A percentile compares a stretch with the other conserved stretches of the same genome.
phyloP scores from a whole-genome alignment of 257 asterid species.

The Capsicum pubescens region DNA sequence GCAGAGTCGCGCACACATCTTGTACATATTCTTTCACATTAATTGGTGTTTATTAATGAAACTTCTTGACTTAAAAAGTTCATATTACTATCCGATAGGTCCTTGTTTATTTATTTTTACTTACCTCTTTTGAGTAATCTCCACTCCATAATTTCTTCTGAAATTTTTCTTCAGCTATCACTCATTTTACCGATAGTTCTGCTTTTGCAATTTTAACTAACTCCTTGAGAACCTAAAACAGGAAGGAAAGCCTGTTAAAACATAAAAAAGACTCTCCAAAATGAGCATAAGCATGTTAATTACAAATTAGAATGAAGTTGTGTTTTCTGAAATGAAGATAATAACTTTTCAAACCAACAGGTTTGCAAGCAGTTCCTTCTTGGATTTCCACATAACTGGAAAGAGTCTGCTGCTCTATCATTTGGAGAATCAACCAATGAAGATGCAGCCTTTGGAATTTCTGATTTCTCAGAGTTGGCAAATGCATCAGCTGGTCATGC shows the following conservation, averaged over 20 bases:
- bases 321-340: conserved; percentile 2
- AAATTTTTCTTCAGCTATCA: neutral
- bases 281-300: neutral
- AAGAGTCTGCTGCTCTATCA: conserved; percentile 48
- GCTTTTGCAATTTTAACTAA: neutral
- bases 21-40: neutral
- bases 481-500: conserved; percentile 27
- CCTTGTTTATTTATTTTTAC: conserved; percentile 1
- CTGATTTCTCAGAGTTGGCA: conserved; percentile 37
- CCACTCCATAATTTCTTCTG: neutral
- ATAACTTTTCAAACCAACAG: conserved; percentile 40
- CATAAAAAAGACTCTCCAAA: neutral
- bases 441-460: conserved; percentile 27
- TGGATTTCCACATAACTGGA: conserved; percentile 84
- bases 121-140: neutral
- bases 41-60: neutral
- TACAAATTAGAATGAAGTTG: neutral
- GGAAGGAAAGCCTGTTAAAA: neutral
- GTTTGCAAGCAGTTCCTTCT: conserved; percentile 55
- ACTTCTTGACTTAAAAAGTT: neutral
- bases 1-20: neutral
- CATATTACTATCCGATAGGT: neutral
- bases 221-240: neutral
- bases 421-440: conserved; percentile 39
- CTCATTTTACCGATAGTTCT: neutral